Conservation (phyloP, 2,329 filamentous ascomycete species). For the Sclerotinia glacialis region DNA sequence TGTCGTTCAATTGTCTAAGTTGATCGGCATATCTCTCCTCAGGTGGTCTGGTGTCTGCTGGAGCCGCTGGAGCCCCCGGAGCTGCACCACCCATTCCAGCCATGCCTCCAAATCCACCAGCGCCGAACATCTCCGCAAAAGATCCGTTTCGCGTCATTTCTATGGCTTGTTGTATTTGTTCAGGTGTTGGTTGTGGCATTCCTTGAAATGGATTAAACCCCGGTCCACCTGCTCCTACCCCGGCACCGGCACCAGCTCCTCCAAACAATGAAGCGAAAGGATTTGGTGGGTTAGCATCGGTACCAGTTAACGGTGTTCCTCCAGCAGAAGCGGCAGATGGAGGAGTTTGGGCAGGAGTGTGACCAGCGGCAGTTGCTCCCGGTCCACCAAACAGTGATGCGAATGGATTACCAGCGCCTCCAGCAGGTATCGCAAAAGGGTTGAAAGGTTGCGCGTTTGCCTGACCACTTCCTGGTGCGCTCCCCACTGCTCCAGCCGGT, state of each 20-base stretch:
- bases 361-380: slow-evolving; percentile 27
- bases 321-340: slow-evolving; percentile 37
- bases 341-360: slow-evolving; percentile 35
- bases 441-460: slow-evolving; percentile 29
- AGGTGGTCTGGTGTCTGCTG: slow-evolving; percentile 79
- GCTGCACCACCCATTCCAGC: slow-evolving; percentile 40
- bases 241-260: slow-evolving; percentile 39
- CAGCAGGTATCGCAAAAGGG: slow-evolving; percentile 38
- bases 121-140: slow-evolving; percentile 31
- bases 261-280: slow-evolving; percentile 67
- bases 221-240: not conserved
- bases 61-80: slow-evolving; percentile 48
- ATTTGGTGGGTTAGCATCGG: slow-evolving; percentile 49
- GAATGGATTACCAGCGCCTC: slow-evolving; percentile 54
- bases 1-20: slow-evolving; percentile 90
- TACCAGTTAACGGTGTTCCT: slow-evolving; percentile 24
- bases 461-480: slow-evolving; percentile 32
- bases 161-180: slow-evolving; percentile 55
- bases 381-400: slow-evolving; percentile 53
- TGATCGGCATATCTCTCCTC: slow-evolving; percentile 93
- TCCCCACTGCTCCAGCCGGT: slow-evolving; percentile 45
- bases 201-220: slow-evolving; percentile 43
- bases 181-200: slow-evolving; percentile 52
- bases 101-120: slow-evolving; percentile 21
- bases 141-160: slow-evolving; percentile 40